Percentiles rank a stretch among this genome's conserved stretches.
Evolutionary conservation across 192 early-diverging fungal genomes (phyloP).

Genomic region (Gonapodya sp.): DNA sequence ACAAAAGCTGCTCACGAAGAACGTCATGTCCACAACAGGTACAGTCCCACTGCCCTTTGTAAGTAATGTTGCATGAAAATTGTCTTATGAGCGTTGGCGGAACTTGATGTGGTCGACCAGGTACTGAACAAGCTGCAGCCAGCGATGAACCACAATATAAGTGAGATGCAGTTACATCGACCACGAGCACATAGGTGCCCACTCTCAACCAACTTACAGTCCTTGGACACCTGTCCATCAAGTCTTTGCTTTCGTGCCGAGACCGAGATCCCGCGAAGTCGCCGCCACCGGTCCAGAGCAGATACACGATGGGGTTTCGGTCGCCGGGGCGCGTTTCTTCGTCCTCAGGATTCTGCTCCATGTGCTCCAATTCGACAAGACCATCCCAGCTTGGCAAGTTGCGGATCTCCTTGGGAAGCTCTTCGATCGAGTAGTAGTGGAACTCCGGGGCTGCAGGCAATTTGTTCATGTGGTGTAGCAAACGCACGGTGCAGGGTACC

Average conservation of each 20-base stretch:
- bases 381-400: neutral
- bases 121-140: neutral
- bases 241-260: neutral
- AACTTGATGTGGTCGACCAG: neutral
- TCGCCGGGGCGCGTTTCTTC: neutral
- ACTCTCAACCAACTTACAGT: neutral
- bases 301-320: neutral
- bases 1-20: neutral
- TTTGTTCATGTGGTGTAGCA: neutral
- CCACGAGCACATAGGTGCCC: neutral
- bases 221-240: neutral
- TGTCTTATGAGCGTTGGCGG: neutral
- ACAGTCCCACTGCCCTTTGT: neutral
- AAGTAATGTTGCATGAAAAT: neutral
- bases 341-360: neutral
- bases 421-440: neutral
- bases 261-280: neutral
- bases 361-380: neutral
- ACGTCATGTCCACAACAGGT: neutral
- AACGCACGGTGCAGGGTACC: neutral
- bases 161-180: neutral
- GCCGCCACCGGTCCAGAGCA: neutral
- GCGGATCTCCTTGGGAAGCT: neutral
- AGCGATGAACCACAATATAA: too few relatives aligned
- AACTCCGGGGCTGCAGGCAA: neutral